Conservation (phyloP, 1,284 basidiomycete species). For the Naganishia albida region DNA sequence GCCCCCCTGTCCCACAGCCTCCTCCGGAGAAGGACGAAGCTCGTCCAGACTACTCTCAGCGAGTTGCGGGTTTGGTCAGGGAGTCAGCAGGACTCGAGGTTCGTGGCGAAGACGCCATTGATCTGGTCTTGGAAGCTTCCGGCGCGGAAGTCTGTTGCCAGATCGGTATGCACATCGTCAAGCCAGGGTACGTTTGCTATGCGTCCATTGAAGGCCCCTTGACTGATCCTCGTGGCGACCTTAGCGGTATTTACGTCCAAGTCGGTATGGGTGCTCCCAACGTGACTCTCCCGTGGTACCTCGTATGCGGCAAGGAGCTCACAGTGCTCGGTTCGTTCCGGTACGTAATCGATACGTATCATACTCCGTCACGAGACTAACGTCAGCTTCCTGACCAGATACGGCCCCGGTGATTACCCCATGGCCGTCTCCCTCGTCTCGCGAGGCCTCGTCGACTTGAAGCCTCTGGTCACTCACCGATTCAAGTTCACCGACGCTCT, state of each 20-base stretch:
- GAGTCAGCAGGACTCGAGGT: conserved; percentile 55
- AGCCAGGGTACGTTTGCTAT: conserved; percentile 59
- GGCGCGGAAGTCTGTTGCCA: conserved; percentile 66
- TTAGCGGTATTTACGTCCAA: conserved; percentile 50
- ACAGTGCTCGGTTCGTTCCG: conserved; percentile 52
- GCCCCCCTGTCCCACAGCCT: conserved; percentile 41
- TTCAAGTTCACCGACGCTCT: conserved; percentile 59
- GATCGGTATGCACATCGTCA: conserved; percentile 61
- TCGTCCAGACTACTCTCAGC: conserved; percentile 65
- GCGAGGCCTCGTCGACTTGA: conserved; percentile 59
- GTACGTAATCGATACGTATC: conserved; percentile 37
- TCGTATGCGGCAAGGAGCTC: conserved; percentile 50
- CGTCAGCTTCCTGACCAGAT: conserved; percentile 30
- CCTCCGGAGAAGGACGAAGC: conserved; percentile 65
- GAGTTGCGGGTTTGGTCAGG: conserved; percentile 55
- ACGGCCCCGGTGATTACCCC: conserved; percentile 52
- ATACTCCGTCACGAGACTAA: background rate
- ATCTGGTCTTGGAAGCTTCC: conserved; percentile 63
- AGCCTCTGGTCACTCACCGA: conserved; percentile 63
- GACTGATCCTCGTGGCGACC: background rate
- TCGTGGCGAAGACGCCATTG: conserved; percentile 57
- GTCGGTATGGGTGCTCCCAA: conserved; percentile 51
- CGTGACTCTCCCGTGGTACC: conserved; percentile 50
- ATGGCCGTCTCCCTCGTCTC: conserved; percentile 61
- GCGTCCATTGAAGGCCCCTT: background rate